These are phyloP conservation scores for Exophiala sp. DNA, from an alignment of 2,329 filamentous ascomycete genomes.

Conservation along the genomic window DNA sequence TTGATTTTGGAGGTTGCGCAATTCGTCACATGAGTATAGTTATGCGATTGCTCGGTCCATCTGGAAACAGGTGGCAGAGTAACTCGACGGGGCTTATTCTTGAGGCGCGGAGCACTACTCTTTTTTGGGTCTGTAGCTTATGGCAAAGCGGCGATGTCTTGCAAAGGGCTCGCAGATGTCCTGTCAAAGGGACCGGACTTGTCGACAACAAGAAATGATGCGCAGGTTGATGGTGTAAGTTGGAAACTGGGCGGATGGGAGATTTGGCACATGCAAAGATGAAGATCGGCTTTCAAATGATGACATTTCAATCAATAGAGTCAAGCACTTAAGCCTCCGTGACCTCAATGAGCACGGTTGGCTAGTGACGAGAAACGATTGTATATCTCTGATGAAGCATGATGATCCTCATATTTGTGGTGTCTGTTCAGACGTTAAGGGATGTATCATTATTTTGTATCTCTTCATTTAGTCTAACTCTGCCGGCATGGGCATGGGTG, in stretches of 20 bases:
- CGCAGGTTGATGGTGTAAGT: constrained; percentile 14
- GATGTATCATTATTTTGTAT: not conserved
- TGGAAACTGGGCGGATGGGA: not conserved
- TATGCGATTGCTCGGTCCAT: constrained; percentile 81
- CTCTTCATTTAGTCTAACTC: constrained; percentile 29
- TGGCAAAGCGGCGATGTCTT: constrained; percentile 47
- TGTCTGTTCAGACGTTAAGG: too few species aligned
- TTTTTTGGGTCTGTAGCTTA: constrained; percentile 52
- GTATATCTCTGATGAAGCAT: constrained; percentile 48
- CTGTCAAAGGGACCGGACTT: constrained; percentile 68
- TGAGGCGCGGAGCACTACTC: constrained; percentile 79
- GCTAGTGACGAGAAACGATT: constrained; percentile 50
- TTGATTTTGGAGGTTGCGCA: constrained; percentile 40
- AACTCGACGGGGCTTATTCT: constrained; percentile 99
- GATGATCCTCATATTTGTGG: constrained; percentile 34
- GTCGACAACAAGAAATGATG: constrained; percentile 9
- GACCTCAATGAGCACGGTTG: constrained; percentile 36
- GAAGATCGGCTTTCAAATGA: constrained; percentile 63
- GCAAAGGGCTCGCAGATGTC: constrained; percentile 50
- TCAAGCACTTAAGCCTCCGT: constrained; percentile 84
- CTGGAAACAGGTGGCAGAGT: constrained; percentile 50
- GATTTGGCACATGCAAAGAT: constrained; percentile 24
- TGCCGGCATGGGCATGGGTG: constrained; percentile 25
- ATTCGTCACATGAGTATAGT: constrained; percentile 94
- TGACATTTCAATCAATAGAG: constrained; percentile 90